A percentile compares a stretch with the other conserved stretches of the same genome.
These are phyloP conservation scores for Leishmania mexicana DNA, from an alignment of 208 protist species.

Conservation along the genomic window DNA sequence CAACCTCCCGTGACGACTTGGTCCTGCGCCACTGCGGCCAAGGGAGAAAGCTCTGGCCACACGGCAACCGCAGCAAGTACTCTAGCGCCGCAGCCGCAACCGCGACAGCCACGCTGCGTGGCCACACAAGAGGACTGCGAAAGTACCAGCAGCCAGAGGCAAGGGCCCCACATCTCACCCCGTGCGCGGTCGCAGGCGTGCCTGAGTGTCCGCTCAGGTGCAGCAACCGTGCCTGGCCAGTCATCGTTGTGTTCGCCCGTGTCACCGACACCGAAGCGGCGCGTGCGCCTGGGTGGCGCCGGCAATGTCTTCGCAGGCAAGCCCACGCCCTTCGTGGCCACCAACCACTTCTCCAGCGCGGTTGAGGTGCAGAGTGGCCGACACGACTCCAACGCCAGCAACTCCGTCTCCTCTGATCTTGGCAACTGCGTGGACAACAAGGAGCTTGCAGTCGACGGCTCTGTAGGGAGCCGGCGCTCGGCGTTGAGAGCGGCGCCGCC, in stretches of 20 bases:
- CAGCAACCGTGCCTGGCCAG: not conserved
- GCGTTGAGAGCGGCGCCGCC: not conserved
- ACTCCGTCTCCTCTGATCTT: not conserved
- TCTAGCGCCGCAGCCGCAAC: not conserved
- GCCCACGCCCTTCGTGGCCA: not conserved
- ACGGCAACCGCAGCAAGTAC: not conserved
- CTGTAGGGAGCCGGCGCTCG: not conserved
- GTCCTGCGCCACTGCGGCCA: no score
- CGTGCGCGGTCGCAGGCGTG: not conserved
- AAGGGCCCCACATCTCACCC: not conserved
- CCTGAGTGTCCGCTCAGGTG: not conserved
- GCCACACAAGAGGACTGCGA: not conserved
- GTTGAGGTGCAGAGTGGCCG: conserved; percentile 10
- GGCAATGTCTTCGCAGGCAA: not conserved
- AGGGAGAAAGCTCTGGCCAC: not conserved
- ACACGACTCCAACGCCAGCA: conserved; percentile 13
- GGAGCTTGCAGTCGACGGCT: not conserved
- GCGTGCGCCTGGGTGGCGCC: not conserved
- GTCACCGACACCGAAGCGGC: not conserved
- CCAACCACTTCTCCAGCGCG: conserved; percentile 15
- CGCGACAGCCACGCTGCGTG: not conserved
- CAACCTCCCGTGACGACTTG: not conserved
- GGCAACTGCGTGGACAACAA: not conserved
- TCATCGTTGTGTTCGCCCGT: not conserved
- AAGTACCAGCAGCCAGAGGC: not conserved